Percentiles rank a stretch among this genome's conserved stretches.
Evolutionary conservation across 257 asterid genomes (phyloP).

Genomic region (Eucommia ulmoides): DNA sequence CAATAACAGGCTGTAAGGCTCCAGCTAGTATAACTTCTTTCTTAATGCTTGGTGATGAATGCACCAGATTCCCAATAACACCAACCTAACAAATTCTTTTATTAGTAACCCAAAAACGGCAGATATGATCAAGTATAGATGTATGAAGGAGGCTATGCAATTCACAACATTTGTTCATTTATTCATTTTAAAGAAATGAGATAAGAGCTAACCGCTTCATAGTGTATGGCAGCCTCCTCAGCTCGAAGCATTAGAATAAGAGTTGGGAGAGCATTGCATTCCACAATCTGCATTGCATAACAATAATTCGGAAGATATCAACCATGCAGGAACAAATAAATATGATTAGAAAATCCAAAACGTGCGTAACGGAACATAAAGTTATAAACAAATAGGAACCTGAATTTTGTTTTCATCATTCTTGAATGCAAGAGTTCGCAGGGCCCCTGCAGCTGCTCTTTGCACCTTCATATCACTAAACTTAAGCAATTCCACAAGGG

Average conservation of each 20-base stretch:
- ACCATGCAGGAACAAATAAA: neutral
- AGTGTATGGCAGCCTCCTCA: slow-evolving; percentile 91
- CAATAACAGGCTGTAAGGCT: slow-evolving; percentile 97
- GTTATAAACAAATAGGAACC: no score
- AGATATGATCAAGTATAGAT: neutral
- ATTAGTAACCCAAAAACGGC: neutral
- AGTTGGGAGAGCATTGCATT: slow-evolving; percentile 90
- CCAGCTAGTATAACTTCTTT: slow-evolving; percentile 96
- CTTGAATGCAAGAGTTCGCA: slow-evolving; percentile 93
- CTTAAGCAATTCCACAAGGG: slow-evolving; percentile 92
- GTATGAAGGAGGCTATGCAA: neutral
- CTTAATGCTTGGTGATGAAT: slow-evolving; percentile 92
- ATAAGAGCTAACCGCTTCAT: slow-evolving; percentile 75
- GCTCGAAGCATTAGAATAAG: slow-evolving; percentile 93
- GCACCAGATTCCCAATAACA: slow-evolving; percentile 94
- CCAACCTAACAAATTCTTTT: slow-evolving; percentile 63
- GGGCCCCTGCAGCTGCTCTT: slow-evolving; percentile 98
- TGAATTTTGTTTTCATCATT: slow-evolving; percentile 95
- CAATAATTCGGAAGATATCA: slow-evolving; percentile 3
- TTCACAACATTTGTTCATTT: neutral
- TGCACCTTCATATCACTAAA: slow-evolving; percentile 92
- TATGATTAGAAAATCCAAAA: neutral
- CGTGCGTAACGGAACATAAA: no score
- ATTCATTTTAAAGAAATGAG: slow-evolving; percentile 8
- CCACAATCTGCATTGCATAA: slow-evolving; percentile 66